Evolutionary conservation across 1,284 basidiomycete genomes (phyloP).

Genomic region (Sanguinoderma infundibulare): DNA sequence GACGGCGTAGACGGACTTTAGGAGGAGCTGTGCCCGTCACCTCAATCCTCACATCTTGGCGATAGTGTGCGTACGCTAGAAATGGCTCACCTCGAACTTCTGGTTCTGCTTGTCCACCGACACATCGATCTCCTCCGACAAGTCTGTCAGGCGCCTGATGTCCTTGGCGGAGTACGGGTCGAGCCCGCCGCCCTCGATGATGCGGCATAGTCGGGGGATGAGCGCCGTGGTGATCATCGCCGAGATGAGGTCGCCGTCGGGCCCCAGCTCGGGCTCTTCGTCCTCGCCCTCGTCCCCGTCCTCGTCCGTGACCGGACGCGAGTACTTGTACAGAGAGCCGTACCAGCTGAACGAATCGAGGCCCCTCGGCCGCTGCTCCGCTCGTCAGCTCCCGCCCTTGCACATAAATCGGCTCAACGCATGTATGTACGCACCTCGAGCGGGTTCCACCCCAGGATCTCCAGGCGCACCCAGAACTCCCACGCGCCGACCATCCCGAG

Average conservation of each 20-base stretch:
- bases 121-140: slow-evolving; percentile 83
- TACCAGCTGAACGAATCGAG: slow-evolving; percentile 90
- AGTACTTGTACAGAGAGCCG: slow-evolving; percentile 77
- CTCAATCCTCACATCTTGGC: background rate
- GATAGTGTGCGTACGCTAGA: background rate
- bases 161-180: slow-evolving; percentile 82
- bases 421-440: slow-evolving; percentile 60
- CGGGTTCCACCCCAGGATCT: slow-evolving; percentile 88
- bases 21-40: slow-evolving; percentile 53
- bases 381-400: slow-evolving; percentile 12
- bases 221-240: slow-evolving; percentile 87
- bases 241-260: slow-evolving; percentile 87
- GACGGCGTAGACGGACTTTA: slow-evolving; percentile 63
- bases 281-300: slow-evolving; percentile 35
- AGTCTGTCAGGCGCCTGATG: slow-evolving; percentile 68
- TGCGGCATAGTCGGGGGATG: slow-evolving; percentile 74
- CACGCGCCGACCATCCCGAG: slow-evolving; percentile 89
- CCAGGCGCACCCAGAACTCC: slow-evolving; percentile 94
- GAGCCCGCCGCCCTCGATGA: slow-evolving; percentile 75
- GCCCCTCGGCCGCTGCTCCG: slow-evolving; percentile 53
- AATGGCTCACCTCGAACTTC: slow-evolving; percentile 71
- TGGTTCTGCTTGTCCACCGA: slow-evolving; percentile 68
- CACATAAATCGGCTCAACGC: background rate
- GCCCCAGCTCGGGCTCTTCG: slow-evolving; percentile 65
- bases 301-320: slow-evolving; percentile 62